phyloP scores from a whole-genome alignment of 306 rosid genomes.

The Betula pendula region DNA sequence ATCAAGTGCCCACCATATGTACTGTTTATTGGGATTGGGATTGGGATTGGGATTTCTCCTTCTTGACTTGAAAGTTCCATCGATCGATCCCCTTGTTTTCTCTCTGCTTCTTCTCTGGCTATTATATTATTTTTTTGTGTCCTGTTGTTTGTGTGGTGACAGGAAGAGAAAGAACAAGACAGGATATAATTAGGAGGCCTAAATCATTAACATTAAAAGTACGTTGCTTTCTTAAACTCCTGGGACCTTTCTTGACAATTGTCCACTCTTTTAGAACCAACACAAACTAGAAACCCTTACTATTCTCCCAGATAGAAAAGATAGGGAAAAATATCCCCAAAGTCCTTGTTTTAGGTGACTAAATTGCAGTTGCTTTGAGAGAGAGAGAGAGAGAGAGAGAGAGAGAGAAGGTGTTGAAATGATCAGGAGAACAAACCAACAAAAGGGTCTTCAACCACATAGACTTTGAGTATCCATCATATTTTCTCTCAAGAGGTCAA shows the following conservation, averaged over 20 bases:
- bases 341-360: constrained; percentile 1
- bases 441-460: background rate
- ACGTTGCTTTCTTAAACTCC: constrained; percentile 13
- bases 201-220: constrained; percentile 13
- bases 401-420: background rate
- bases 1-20: constrained; percentile 40
- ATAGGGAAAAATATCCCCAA: background rate
- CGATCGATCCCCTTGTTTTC: constrained; percentile 14
- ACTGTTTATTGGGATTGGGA: constrained; percentile 53
- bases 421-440: background rate
- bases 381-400: background rate
- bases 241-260: constrained; percentile 17
- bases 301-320: background rate
- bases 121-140: background rate
- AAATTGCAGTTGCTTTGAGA: constrained; percentile 12
- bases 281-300: background rate
- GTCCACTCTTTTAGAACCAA: constrained; percentile 7
- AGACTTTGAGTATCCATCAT: no score
- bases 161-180: constrained; percentile 4
- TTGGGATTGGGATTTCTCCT: constrained; percentile 53
- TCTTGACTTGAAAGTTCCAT: constrained; percentile 63
- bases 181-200: constrained; percentile 1
- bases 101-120: background rate
- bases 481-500: background rate
- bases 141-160: constrained; percentile 10